Percentiles rank a stretch among this genome's conserved stretches.
These are phyloP conservation scores for Spizellomyces punctatus DNA, from an alignment of 192 early-diverging fungal species.

Conservation along the genomic window DNA sequence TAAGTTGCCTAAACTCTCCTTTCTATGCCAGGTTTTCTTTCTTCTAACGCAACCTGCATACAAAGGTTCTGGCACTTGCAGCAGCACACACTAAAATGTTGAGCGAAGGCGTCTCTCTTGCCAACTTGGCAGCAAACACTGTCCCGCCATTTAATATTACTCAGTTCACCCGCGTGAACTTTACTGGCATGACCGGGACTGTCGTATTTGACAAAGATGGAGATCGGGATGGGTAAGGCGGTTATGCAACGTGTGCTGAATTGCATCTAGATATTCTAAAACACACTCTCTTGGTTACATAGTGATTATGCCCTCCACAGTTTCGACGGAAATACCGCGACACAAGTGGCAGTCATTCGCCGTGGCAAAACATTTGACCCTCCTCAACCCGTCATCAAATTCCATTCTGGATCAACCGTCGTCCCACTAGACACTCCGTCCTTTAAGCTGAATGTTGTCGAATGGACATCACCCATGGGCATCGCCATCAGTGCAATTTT, in stretches of 20 bases:
- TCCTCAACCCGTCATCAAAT: background rate
- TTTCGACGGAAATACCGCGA: background rate
- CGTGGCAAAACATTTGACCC: background rate
- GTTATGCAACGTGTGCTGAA: no score
- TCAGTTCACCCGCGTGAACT: background rate
- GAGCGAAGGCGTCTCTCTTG: background rate
- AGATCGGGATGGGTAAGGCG: background rate
- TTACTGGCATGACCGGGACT: background rate
- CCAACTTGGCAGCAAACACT: background rate
- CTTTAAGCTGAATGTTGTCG: background rate
- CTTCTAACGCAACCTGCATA: no score
- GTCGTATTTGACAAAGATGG: background rate
- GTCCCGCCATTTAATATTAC: background rate
- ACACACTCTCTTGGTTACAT: no score
- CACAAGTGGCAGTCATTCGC: background rate
- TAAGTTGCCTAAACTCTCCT: background rate
- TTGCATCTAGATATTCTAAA: no score
- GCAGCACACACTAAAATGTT: background rate
- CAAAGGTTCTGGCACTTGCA: background rate
- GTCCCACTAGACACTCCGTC: background rate
- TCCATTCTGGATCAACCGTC: slow-evolving; percentile 1
- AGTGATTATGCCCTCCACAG: background rate
- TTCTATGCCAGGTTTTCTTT: no score
- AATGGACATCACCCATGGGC: background rate
- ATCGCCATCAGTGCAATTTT: background rate